These are phyloP conservation scores for Fusarium sp. DNA, from an alignment of 2,329 filamentous ascomycete genomes.

Conservation along the genomic window DNA sequence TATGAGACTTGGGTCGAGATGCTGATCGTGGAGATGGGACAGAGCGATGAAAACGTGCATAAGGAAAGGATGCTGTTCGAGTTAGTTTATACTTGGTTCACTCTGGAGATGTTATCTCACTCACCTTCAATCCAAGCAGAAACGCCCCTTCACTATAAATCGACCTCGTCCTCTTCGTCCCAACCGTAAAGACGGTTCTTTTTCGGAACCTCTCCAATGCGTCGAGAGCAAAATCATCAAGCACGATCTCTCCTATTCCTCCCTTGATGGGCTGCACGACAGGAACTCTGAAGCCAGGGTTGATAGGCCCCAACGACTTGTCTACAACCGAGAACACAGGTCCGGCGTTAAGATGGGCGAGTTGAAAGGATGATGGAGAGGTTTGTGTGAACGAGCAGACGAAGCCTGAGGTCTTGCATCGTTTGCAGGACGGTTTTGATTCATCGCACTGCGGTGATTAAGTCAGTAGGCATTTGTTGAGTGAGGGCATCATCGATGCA, in stretches of 20 bases:
- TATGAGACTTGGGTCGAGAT: conserved; percentile 46
- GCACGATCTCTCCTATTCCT: conserved; percentile 43
- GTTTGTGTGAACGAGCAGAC: conserved; percentile 58
- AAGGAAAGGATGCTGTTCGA: conserved; percentile 59
- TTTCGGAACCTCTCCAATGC: conserved; percentile 56
- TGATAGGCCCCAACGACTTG: conserved; percentile 18
- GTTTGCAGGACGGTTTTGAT: conserved; percentile 58
- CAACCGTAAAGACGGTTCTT: conserved; percentile 56
- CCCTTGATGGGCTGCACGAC: conserved; percentile 38
- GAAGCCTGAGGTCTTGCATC: conserved; percentile 60
- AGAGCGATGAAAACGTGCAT: conserved; percentile 65
- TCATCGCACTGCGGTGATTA: conserved; percentile 63
- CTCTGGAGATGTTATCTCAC: conserved; percentile 42
- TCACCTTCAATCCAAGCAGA: conserved; percentile 54
- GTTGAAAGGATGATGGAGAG: conserved; percentile 38
- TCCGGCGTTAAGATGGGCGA: conserved; percentile 31
- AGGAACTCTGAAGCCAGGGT: conserved; percentile 39
- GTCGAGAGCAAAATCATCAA: conserved; percentile 49
- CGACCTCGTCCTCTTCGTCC: conserved; percentile 44
- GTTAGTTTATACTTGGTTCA: neutral
- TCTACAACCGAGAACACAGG: conserved; percentile 18
- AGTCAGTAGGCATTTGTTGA: neutral
- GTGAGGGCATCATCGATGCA: neutral
- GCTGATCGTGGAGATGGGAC: conserved; percentile 64
- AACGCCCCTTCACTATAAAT: conserved; percentile 52